Evolutionary conservation across 768 basidiomycete species (phyloP), one percentile per base, ranked within the genome.

Genomic region (Naganishia friedmannii): DNA sequence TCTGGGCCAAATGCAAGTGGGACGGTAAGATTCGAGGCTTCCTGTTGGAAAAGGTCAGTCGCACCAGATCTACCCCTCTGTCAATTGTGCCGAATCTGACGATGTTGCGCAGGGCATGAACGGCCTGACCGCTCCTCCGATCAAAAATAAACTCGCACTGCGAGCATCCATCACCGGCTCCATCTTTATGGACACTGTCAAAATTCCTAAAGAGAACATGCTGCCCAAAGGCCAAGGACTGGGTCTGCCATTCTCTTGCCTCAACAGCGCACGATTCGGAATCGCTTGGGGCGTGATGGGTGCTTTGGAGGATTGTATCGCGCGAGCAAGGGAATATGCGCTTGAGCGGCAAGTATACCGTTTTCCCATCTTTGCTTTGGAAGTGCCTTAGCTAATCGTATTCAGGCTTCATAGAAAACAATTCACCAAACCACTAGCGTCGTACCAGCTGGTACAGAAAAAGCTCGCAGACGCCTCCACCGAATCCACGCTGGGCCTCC

Each of bases 271-370:
- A 28, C 88, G 91, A 75, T 91, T 83, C 77, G 92, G 92, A 32
- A 95, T 95, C 73, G 89, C 90, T 0, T 97, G 93, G 91, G 94
- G 94, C 66, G 90, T 90, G 0, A 94, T 98, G 87, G 95, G 95
- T 32, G 90, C 94, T 1, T 86, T 98, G 31, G 94, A 98, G 79
- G 92, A 96, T 75, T 96, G 92, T 77, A 85, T 97, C 51, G 78
- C 85, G 39, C 86, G 86, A 48, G 87, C 93, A 0, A 87, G 90
- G 26, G 85, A 85, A 13, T 97, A 98, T 78, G 90, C 92, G 12
- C 86, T 96, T 39, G 91, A 96, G 77, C 86, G 94, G 81, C 80
- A 51, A 37, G 78, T 73, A 31, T 17, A 31, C n/a, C 15, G n/a
- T 17, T 37, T 7, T 37, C 34, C 12, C 12, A 37, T 15, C 42